phyloP scores from a whole-genome alignment of 805 yeast genomes.

The Lipomyces orientalis region DNA sequence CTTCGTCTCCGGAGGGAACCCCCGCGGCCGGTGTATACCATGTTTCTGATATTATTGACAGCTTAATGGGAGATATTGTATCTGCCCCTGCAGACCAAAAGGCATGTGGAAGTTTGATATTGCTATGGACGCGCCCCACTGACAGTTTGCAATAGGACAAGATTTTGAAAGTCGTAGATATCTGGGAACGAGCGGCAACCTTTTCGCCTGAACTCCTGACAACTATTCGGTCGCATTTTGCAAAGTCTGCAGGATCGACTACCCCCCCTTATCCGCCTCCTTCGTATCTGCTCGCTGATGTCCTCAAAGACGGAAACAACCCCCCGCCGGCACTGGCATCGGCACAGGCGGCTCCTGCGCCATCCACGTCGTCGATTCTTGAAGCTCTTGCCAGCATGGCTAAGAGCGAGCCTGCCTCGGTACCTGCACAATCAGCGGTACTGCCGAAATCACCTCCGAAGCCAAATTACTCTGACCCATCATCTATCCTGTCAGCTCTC shows the following conservation, averaged over 20 bases:
- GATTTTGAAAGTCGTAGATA: conserved; percentile 81
- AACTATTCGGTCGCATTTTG: conserved; percentile 62
- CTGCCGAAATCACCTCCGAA: conserved; percentile 18
- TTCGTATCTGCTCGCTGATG: conserved; percentile 38
- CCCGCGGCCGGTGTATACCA: conserved; percentile 73
- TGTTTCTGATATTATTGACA: conserved; percentile 67
- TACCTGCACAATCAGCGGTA: conserved; percentile 9
- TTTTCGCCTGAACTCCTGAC: conserved; percentile 65
- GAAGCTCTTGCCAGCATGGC: conserved; percentile 73
- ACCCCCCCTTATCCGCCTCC: conserved; percentile 77
- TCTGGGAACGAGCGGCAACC: conserved; percentile 88
- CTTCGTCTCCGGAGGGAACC: conserved; percentile 61
- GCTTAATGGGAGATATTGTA: conserved; percentile 66
- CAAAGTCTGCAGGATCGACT: conserved; percentile 51
- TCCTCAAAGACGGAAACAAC: conserved; percentile 16
- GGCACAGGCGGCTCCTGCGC: conserved; percentile 40
- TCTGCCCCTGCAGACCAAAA: conserved; percentile 61
- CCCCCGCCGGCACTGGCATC: conserved; percentile 30
- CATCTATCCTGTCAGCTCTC: conserved; percentile 13
- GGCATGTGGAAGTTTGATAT: conserved; percentile 23
- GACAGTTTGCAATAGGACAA: conserved; percentile 54
- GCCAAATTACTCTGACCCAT: conserved; percentile 7
- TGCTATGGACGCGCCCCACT: background rate
- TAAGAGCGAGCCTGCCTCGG: conserved; percentile 36
- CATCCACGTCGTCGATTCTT: conserved; percentile 66